phyloP scores from a whole-genome alignment of 768 basidiomycete genomes.

The Hericium erinaceus region DNA sequence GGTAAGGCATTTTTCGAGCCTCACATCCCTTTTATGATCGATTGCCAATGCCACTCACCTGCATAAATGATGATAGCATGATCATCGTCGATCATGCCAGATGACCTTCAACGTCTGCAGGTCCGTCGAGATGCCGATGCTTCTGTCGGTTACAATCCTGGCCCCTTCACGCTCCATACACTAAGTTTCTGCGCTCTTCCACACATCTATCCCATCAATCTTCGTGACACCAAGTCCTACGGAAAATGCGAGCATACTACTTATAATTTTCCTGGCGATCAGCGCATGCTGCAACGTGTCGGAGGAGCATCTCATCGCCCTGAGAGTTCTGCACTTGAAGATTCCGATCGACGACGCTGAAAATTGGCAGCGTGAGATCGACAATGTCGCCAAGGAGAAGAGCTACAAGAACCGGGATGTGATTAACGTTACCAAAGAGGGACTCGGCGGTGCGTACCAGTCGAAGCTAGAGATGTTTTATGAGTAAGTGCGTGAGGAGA shows the following conservation, averaged over 20 bases:
- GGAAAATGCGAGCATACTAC: conserved; percentile 64
- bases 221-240: neutral
- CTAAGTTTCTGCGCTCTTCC: no score
- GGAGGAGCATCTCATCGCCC: conserved; percentile 35
- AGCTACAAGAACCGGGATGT: conserved; percentile 78
- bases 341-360: conserved; percentile 48
- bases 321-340: conserved; percentile 60
- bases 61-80: conserved; percentile 35
- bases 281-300: conserved; percentile 66
- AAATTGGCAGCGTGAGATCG: conserved; percentile 40
- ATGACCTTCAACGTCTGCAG: no score
- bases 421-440: conserved; percentile 68
- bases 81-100: no score
- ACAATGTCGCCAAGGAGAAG: conserved; percentile 55
- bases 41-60: conserved; percentile 26
- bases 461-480: conserved; percentile 75
- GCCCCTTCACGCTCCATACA: no score
- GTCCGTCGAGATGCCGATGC: no score
- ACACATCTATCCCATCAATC: neutral
- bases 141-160: no score
- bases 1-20: no score
- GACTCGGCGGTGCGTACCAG: conserved; percentile 77
- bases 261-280: conserved; percentile 72
- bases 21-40: no score
- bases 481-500: conserved; percentile 46